phyloP scores from a whole-genome alignment of 306 rosid species.

The Lupinus albus region DNA sequence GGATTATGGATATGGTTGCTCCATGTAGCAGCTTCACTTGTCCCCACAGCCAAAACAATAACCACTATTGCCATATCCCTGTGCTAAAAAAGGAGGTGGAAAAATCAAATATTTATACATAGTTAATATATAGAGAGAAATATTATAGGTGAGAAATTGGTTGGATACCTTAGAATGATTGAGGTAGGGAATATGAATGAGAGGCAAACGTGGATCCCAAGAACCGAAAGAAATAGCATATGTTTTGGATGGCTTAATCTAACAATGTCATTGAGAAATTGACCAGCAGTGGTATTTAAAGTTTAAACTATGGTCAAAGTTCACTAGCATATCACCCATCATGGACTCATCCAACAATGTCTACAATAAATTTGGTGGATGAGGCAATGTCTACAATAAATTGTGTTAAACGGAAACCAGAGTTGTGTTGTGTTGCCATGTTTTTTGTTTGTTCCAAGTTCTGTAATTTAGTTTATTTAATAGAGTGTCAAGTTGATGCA shows the following conservation, averaged over 20 bases:
- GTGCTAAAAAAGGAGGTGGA: background rate
- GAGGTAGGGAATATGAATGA: conserved; percentile 63
- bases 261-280: too few relatives aligned
- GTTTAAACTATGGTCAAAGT: too few relatives aligned
- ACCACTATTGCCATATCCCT: conserved; percentile 47
- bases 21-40: conserved; percentile 54
- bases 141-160: background rate
- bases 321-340: too few relatives aligned
- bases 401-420: too few relatives aligned
- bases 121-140: background rate
- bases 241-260: conserved; percentile 63
- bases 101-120: background rate
- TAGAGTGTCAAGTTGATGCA: too few relatives aligned
- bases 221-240: conserved; percentile 64
- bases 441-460: too few relatives aligned
- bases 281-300: too few relatives aligned
- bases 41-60: conserved; percentile 40
- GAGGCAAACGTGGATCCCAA: conserved; percentile 64
- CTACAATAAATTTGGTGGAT: too few relatives aligned
- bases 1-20: conserved; percentile 4
- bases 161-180: conserved; percentile 52
- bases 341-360: too few relatives aligned
- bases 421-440: too few relatives aligned
- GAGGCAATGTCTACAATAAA: too few relatives aligned
- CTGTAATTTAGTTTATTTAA: too few relatives aligned